Conservation (phyloP, 345 rosid genomes). For the Trapa bicornis region DNA sequence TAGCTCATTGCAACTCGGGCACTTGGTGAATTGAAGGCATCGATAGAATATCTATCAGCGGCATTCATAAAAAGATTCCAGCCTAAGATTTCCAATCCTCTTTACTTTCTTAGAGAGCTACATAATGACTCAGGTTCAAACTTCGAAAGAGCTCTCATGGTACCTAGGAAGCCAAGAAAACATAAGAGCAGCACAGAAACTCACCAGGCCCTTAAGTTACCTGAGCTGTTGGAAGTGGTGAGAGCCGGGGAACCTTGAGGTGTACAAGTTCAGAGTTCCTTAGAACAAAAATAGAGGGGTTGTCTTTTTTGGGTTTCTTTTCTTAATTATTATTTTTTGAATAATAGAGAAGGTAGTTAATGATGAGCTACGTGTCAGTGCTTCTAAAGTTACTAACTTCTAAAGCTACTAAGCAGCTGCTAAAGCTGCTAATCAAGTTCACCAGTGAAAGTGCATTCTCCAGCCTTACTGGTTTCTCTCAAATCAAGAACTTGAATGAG, state of each 20-base stretch:
- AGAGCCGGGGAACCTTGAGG: not conserved
- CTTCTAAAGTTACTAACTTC: too few species aligned
- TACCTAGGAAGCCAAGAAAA: too few species aligned
- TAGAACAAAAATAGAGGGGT: slow-evolving; percentile 35
- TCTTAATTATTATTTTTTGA: not conserved
- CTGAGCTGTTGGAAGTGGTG: not conserved
- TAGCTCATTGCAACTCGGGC: not conserved
- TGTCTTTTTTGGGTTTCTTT: slow-evolving; percentile 2
- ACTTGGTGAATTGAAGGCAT: not conserved
- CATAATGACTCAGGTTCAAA: too few species aligned
- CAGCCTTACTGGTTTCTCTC: not conserved
- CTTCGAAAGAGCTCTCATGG: too few species aligned
- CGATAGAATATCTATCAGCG: too few species aligned
- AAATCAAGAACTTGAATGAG: too few species aligned
- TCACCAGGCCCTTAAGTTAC: not conserved
- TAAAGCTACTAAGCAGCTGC: too few species aligned
- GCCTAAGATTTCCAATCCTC: too few species aligned
- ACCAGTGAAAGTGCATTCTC: slow-evolving; percentile 51
- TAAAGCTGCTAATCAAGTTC: not conserved
- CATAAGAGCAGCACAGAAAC: too few species aligned
- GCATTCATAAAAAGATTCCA: too few species aligned
- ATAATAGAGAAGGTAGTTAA: slow-evolving; percentile 1
- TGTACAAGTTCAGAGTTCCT: slow-evolving; percentile 1
- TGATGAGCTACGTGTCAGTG: slow-evolving; percentile 19
- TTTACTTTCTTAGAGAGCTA: too few species aligned